These are phyloP conservation scores for Fraxinus dipetala DNA, from an alignment of 305 asterid genomes.

Conservation along the genomic window DNA sequence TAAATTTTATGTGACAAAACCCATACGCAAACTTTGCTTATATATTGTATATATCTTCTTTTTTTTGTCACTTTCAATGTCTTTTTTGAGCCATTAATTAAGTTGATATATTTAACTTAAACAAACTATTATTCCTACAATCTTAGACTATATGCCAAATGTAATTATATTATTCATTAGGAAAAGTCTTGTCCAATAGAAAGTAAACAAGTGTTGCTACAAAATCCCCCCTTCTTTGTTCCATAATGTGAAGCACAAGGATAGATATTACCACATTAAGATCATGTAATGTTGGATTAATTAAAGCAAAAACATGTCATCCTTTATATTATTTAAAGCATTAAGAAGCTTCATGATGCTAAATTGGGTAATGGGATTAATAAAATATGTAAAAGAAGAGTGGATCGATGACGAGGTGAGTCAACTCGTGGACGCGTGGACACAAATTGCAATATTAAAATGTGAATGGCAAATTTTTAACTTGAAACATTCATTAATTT, in stretches of 20 bases:
- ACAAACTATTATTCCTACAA: conserved; percentile 17
- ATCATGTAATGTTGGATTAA: neutral
- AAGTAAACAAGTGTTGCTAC: conserved; percentile 28
- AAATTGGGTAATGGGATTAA: conserved; percentile 37
- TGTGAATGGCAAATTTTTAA: conserved; percentile 22
- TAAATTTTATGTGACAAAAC: conserved; percentile 31
- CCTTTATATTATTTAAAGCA: conserved; percentile 18
- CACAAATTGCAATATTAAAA: conserved; percentile 28
- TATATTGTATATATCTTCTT: conserved; percentile 18
- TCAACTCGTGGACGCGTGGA: conserved; percentile 53
- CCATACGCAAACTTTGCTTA: conserved; percentile 23
- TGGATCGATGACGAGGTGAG: conserved; percentile 24
- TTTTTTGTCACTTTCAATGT: conserved; percentile 25
- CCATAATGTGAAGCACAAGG: conserved; percentile 28
- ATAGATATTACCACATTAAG: conserved; percentile 6
- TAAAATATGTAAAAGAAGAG: conserved; percentile 34
- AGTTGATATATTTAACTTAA: conserved; percentile 26
- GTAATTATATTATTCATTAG: conserved; percentile 21
- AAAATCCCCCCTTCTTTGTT: neutral
- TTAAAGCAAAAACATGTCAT: neutral
- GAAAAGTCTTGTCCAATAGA: conserved; percentile 30
- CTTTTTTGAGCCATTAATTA: conserved; percentile 21
- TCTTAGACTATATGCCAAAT: conserved; percentile 38
- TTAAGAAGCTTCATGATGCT: conserved; percentile 55
- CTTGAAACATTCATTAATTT: conserved; percentile 24